Evolutionary conservation across 441 rosid genomes (phyloP).

Genomic region (Brassica hybrid): DNA sequence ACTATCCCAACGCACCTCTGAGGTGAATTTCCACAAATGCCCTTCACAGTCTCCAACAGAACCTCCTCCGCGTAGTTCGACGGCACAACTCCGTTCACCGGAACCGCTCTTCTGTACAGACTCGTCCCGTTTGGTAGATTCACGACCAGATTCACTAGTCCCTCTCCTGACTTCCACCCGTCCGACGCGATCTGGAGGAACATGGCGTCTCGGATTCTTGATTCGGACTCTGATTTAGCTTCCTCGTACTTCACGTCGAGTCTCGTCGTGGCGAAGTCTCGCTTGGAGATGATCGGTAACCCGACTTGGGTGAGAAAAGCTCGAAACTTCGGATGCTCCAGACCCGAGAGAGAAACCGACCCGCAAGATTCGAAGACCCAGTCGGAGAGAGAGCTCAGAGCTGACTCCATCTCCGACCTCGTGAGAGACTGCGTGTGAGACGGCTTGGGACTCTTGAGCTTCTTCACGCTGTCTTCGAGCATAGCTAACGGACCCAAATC

Average conservation of each 20-base stretch:
- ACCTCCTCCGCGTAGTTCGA: slow-evolving; percentile 92
- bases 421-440: slow-evolving; percentile 45
- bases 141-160: slow-evolving; percentile 76
- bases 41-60: slow-evolving; percentile 72
- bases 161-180: slow-evolving; percentile 75
- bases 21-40: slow-evolving; percentile 77
- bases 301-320: slow-evolving; percentile 89
- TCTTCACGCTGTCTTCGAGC: slow-evolving; percentile 96
- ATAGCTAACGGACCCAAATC: slow-evolving; percentile 87
- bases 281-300: slow-evolving; percentile 71
- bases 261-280: slow-evolving; percentile 70
- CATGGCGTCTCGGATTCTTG: slow-evolving; percentile 87
- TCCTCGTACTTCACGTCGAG: slow-evolving; percentile 82
- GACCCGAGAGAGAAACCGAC: too few relatives aligned
- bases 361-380: too few relatives aligned
- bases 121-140: slow-evolving; percentile 96
- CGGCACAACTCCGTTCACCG: slow-evolving; percentile 70
- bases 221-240: slow-evolving; percentile 77
- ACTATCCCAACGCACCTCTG: slow-evolving; percentile 94
- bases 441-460: slow-evolving; percentile 84
- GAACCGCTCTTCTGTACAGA: slow-evolving; percentile 77
- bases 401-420: too few relatives aligned
- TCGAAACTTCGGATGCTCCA: slow-evolving; percentile 85
- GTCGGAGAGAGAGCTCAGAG: too few relatives aligned
- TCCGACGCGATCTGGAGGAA: slow-evolving; percentile 88